Conservation (phyloP, 805 yeast genomes). For the Kodamaea jinghongensis region DNA sequence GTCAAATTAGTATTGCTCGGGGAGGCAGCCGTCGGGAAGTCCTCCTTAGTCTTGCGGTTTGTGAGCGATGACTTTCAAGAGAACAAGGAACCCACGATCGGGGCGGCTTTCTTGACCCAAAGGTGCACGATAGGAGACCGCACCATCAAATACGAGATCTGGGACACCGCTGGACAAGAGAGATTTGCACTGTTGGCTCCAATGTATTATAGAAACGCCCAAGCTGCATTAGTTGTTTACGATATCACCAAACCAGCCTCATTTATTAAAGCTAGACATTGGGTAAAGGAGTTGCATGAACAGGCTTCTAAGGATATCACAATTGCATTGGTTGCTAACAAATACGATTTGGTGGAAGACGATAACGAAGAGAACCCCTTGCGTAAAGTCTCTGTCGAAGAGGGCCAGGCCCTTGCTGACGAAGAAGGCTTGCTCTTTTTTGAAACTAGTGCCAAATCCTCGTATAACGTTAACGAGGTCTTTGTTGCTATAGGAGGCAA, state of each 20-base stretch:
- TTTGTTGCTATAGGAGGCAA: constrained; percentile 86
- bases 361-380: constrained; percentile 45
- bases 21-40: constrained; percentile 97
- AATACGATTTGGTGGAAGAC: constrained; percentile 71
- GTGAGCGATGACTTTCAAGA: constrained; percentile 96
- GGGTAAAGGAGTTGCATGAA: constrained; percentile 95
- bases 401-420: constrained; percentile 82
- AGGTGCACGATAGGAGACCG: constrained; percentile 83
- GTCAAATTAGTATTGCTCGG: constrained; percentile 91
- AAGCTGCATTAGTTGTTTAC: constrained; percentile 93
- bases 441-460: constrained; percentile 93
- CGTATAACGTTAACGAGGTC: constrained; percentile 85
- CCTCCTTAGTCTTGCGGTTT: constrained; percentile 86
- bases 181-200: constrained; percentile 95
- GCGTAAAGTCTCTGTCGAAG: constrained; percentile 80
- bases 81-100: constrained; percentile 96
- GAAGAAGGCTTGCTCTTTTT: constrained; percentile 89
- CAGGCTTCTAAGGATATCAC: constrained; percentile 91
- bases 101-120: constrained; percentile 96
- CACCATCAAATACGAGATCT: constrained; percentile 87
- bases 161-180: constrained; percentile 99
- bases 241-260: constrained; percentile 94
- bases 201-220: constrained; percentile 96
- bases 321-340: constrained; percentile 93
- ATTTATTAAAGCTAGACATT: constrained; percentile 89